phyloP scores from a whole-genome alignment of 2,329 filamentous ascomycete species.

The Stemphylium lycopersici region DNA sequence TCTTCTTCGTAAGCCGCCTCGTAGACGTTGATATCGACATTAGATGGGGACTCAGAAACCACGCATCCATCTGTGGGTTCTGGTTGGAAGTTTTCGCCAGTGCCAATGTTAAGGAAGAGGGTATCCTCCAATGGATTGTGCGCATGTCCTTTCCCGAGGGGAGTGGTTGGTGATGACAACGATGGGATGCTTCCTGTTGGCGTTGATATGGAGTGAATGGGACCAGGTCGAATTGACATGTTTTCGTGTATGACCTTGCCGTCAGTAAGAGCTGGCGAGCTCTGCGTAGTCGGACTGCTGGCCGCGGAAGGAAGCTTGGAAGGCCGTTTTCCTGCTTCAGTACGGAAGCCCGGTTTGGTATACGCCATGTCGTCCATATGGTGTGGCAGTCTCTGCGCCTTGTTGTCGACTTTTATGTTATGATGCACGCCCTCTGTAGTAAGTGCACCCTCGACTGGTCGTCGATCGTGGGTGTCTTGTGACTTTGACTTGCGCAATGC shows the following conservation, averaged over 20 bases:
- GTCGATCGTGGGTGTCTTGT: slow-evolving; percentile 59
- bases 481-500: slow-evolving; percentile 55
- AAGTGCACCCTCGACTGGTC: slow-evolving; percentile 56
- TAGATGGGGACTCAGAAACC: slow-evolving; percentile 83
- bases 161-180: slow-evolving; percentile 35
- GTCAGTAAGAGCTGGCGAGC: slow-evolving; percentile 22
- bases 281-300: slow-evolving; percentile 28
- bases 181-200: slow-evolving; percentile 10
- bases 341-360: slow-evolving; percentile 22
- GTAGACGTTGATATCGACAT: slow-evolving; percentile 86
- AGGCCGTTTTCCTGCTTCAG: slow-evolving; percentile 12
- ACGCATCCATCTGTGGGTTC: slow-evolving; percentile 50
- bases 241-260: slow-evolving; percentile 40
- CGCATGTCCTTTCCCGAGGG: slow-evolving; percentile 61
- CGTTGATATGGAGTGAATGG: slow-evolving; percentile 28
- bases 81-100: slow-evolving; percentile 58
- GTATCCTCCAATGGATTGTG: slow-evolving; percentile 69
- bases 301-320: slow-evolving; percentile 14
- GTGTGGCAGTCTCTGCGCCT: slow-evolving; percentile 26
- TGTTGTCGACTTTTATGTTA: slow-evolving; percentile 49
- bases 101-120: slow-evolving; percentile 78
- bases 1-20: slow-evolving; percentile 86
- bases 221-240: slow-evolving; percentile 40
- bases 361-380: slow-evolving; percentile 31
- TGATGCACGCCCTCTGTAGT: slow-evolving; percentile 62